phyloP scores from a whole-genome alignment of 495 filamentous ascomycete genomes.

The Clohesyomyces aquaticus region DNA sequence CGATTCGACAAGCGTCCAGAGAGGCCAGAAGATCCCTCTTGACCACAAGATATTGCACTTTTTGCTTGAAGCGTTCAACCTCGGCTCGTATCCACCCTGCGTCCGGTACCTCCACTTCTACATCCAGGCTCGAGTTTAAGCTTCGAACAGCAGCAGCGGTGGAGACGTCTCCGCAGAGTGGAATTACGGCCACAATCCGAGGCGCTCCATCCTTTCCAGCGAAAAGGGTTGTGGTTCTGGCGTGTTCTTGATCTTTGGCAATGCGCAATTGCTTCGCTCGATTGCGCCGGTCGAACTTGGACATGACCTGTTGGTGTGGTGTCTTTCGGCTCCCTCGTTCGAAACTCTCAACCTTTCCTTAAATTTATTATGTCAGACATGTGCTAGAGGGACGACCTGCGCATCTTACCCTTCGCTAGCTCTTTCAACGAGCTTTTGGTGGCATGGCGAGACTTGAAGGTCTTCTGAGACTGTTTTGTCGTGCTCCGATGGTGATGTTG shows the following conservation, averaged over 20 bases:
- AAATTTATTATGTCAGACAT: not conserved
- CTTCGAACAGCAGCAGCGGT: conserved; percentile 64
- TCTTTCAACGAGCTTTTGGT: conserved; percentile 86
- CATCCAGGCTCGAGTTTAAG: conserved; percentile 78
- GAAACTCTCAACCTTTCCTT: conserved; percentile 64
- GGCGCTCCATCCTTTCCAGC: conserved; percentile 82
- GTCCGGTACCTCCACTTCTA: conserved; percentile 65
- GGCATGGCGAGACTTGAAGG: conserved; percentile 87
- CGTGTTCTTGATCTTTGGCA: conserved; percentile 77
- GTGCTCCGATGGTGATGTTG: conserved; percentile 80
- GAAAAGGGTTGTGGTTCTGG: conserved; percentile 77
- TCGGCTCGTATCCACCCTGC: conserved; percentile 64
- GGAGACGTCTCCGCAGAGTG: conserved; percentile 74
- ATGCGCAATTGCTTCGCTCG: conserved; percentile 85
- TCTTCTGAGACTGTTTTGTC: conserved; percentile 81
- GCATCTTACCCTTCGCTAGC: conserved; percentile 69
- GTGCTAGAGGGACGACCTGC: not conserved
- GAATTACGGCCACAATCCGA: conserved; percentile 87
- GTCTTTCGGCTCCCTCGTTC: conserved; percentile 74
- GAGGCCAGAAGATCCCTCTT: conserved; percentile 70
- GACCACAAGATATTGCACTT: conserved; percentile 77
- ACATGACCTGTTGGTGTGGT: conserved; percentile 94
- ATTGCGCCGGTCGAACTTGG: conserved; percentile 91
- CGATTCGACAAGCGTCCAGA: conserved; percentile 82
- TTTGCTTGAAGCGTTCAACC: conserved; percentile 91